A percentile compares a stretch with the other conserved stretches of the same genome.
phyloP scores from a whole-genome alignment of 495 filamentous ascomycete species.

The Penicillium argentinense region DNA sequence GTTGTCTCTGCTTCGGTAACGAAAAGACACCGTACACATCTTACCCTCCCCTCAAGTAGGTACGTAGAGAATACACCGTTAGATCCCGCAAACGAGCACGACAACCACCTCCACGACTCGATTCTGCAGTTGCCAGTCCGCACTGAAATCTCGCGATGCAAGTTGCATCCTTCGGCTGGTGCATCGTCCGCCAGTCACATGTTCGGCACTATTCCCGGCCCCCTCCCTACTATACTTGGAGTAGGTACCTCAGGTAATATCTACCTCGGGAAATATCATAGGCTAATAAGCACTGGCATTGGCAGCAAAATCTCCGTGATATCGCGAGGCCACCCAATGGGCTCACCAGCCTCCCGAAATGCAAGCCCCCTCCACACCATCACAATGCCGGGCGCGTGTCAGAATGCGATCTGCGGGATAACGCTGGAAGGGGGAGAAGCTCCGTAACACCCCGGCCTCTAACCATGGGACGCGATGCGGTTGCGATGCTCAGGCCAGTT shows the following conservation, averaged over 20 bases:
- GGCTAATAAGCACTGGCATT: not conserved
- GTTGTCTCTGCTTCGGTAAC: too few species aligned
- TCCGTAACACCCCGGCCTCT: not conserved
- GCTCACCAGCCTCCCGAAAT: constrained; percentile 4
- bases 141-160: constrained; percentile 12
- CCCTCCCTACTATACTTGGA: too few species aligned
- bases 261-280: too few species aligned
- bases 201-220: not conserved
- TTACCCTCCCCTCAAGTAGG: too few species aligned
- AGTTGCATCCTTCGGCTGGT: constrained; percentile 1
- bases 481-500: not conserved
- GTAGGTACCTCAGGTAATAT: too few species aligned
- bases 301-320: constrained; percentile 13
- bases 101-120: too few species aligned
- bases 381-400: constrained; percentile 14
- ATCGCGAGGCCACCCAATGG: constrained; percentile 12
- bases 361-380: constrained; percentile 29
- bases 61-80: too few species aligned
- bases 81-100: too few species aligned
- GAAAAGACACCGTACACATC: too few species aligned
- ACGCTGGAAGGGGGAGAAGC: not conserved
- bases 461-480: not conserved
- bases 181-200: constrained; percentile 12
- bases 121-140: constrained; percentile 28
- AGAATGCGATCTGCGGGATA: constrained; percentile 20